Percentiles rank a stretch among this genome's conserved stretches.
phyloP scores from a whole-genome alignment of 768 basidiomycete genomes.

The Boletus rubropictus region DNA sequence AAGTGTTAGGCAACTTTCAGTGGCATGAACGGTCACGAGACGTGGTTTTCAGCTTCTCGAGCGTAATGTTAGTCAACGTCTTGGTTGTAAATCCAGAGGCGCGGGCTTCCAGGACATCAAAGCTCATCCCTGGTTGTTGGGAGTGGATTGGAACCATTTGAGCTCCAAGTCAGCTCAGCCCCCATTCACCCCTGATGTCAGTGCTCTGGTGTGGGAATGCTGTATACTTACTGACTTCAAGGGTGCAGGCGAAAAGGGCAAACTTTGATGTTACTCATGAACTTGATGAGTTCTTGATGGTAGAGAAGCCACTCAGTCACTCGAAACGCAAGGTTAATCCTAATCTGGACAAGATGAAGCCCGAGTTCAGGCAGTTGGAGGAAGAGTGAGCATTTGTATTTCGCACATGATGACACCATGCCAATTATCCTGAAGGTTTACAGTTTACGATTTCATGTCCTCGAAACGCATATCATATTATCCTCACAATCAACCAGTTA shows the following conservation, averaged over 20 bases:
- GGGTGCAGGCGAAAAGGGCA: slow-evolving; percentile 78
- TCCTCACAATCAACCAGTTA: slow-evolving; percentile 69
- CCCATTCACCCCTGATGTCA: slow-evolving; percentile 88
- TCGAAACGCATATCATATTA: slow-evolving; percentile 80
- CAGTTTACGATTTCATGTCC: slow-evolving; percentile 76
- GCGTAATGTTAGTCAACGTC: slow-evolving; percentile 66
- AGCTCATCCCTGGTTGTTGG: slow-evolving; percentile 77
- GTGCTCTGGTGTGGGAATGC: slow-evolving; percentile 31
- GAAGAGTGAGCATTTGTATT: slow-evolving; percentile 61
- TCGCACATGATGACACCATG: neutral
- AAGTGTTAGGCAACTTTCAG: slow-evolving; percentile 24
- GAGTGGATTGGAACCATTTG: slow-evolving; percentile 75
- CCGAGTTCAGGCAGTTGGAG: slow-evolving; percentile 87
- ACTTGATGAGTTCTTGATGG: slow-evolving; percentile 94
- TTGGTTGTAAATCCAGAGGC: slow-evolving; percentile 72
- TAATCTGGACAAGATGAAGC: slow-evolving; percentile 83
- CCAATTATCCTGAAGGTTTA: slow-evolving; percentile 55
- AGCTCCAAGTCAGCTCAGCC: slow-evolving; percentile 66
- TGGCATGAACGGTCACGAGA: slow-evolving; percentile 10
- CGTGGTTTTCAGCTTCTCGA: slow-evolving; percentile 63
- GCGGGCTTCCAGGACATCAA: slow-evolving; percentile 76
- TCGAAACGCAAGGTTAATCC: slow-evolving; percentile 84
- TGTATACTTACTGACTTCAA: neutral
- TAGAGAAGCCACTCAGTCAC: slow-evolving; percentile 96
- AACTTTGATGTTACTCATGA: slow-evolving; percentile 98